Evolutionary conservation across 2,329 filamentous ascomycete genomes (phyloP).

Genomic region (Helotiales sp.): DNA sequence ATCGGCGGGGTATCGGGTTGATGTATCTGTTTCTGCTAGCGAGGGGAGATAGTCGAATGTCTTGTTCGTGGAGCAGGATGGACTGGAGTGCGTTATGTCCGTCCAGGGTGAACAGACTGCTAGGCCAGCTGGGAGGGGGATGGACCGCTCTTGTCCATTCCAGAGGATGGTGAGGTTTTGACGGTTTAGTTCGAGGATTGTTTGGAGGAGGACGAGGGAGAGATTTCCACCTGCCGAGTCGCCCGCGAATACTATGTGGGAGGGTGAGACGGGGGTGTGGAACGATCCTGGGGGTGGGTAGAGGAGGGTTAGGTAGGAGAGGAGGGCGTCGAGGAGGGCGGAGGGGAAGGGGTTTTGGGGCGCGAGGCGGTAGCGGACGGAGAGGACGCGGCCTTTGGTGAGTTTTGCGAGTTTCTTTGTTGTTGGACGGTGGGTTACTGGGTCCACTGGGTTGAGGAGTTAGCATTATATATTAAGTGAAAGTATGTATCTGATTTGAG

Average conservation of each 20-base stretch:
- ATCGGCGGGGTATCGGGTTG: constrained; percentile 53
- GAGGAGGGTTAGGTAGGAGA: constrained; percentile 69
- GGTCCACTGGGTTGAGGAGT: constrained; percentile 56
- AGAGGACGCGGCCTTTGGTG: constrained; percentile 64
- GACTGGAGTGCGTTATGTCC: constrained; percentile 69
- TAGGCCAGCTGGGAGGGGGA: constrained; percentile 71
- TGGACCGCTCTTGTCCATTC: constrained; percentile 60
- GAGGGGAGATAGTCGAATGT: constrained; percentile 68
- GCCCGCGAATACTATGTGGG: constrained; percentile 72
- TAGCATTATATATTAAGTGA: not conserved
- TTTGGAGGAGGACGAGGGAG: constrained; percentile 67
- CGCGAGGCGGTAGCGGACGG: constrained; percentile 73
- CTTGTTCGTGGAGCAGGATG: constrained; percentile 56
- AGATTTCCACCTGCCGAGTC: constrained; percentile 78
- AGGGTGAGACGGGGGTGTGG: constrained; percentile 67
- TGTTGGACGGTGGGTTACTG: constrained; percentile 64
- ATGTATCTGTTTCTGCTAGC: constrained; percentile 40
- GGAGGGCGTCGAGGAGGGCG: constrained; percentile 72
- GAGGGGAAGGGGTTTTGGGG: constrained; percentile 78
- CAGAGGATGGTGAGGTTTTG: constrained; percentile 57
- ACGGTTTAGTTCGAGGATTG: constrained; percentile 66
- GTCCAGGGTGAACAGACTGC: constrained; percentile 71
- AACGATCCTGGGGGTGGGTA: constrained; percentile 71
- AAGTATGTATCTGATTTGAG: too few relatives aligned
- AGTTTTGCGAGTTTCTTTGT: constrained; percentile 67